A percentile compares a stretch with the other conserved stretches of the same genome.
Evolutionary conservation across 176 grass and related monocot species (phyloP).

Genomic region (Avena insularis): DNA sequence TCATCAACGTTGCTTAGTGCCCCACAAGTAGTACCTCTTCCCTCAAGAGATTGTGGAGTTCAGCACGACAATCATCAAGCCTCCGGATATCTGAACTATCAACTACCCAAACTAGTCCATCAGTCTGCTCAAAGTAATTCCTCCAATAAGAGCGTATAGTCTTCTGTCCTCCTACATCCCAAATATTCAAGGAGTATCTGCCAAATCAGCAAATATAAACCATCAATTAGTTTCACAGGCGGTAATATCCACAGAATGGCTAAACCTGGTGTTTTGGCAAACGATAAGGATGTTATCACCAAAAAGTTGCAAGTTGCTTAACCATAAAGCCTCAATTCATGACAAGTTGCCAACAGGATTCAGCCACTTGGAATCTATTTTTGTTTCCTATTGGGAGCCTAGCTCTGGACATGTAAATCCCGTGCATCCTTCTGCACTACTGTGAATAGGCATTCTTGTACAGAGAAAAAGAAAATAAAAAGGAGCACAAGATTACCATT

Average conservation of each 20-base stretch:
- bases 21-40: conserved; percentile 69
- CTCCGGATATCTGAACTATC: conserved; percentile 86
- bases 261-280: neutral
- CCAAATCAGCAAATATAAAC: conserved; percentile 19
- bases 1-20: neutral
- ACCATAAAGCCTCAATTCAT: neutral
- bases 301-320: neutral
- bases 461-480: too few relatives aligned
- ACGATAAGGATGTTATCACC: neutral
- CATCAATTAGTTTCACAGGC: neutral
- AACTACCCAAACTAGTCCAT: conserved; percentile 86
- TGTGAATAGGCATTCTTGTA: neutral
- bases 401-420: neutral
- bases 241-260: neutral
- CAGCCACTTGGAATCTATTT: neutral
- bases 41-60: conserved; percentile 95
- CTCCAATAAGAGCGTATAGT: conserved; percentile 91
- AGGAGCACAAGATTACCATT: neutral
- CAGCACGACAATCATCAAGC: conserved; percentile 79
- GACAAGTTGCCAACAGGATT: neutral
- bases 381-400: neutral
- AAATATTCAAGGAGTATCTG: conserved; percentile 88
- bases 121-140: conserved; percentile 98
- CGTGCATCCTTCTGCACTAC: neutral
- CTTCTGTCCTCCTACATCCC: conserved; percentile 95